Evolutionary conservation across 768 basidiomycete genomes (phyloP).

Genomic region (Xerocomellus intermedius): DNA sequence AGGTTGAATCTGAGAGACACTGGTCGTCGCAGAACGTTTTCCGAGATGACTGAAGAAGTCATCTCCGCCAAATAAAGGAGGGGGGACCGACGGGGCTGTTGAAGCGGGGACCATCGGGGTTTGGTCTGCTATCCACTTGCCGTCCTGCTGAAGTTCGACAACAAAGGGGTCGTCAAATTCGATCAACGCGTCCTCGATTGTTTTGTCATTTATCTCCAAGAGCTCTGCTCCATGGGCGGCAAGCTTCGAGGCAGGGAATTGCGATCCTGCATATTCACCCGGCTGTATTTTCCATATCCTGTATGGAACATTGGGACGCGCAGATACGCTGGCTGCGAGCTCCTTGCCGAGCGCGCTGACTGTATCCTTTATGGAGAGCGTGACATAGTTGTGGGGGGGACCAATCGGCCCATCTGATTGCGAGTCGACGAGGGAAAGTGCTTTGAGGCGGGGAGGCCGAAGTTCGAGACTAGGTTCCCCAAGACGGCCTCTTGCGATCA

Average conservation of each 20-base stretch:
- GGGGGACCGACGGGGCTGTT: constrained; percentile 29
- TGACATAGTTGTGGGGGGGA: constrained; percentile 36
- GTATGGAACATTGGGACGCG: constrained; percentile 37
- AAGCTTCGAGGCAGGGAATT: constrained; percentile 29
- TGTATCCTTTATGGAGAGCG: constrained; percentile 52
- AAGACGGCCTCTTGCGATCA: constrained; percentile 57
- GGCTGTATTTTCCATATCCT: constrained; percentile 65
- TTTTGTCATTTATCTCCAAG: constrained; percentile 42
- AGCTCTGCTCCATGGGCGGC: constrained; percentile 37
- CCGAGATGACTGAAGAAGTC: constrained; percentile 56
- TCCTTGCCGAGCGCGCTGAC: constrained; percentile 41
- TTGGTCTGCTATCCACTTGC: constrained; percentile 56
- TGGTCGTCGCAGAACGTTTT: constrained; percentile 21
- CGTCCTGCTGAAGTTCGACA: constrained; percentile 67
- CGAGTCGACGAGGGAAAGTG: constrained; percentile 43
- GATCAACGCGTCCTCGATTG: constrained; percentile 58
- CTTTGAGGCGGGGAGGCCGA: constrained; percentile 62
- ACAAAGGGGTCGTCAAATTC: constrained; percentile 67
- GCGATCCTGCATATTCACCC: constrained; percentile 32
- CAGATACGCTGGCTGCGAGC: constrained; percentile 39
- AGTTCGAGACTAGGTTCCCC: constrained; percentile 64
- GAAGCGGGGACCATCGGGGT: constrained; percentile 4
- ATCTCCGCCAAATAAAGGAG: constrained; percentile 53
- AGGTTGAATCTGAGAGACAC: constrained; percentile 24
- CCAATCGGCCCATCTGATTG: constrained; percentile 28